phyloP scores from a whole-genome alignment of 1,139 yeast species.

The Diutina neorugosa region DNA sequence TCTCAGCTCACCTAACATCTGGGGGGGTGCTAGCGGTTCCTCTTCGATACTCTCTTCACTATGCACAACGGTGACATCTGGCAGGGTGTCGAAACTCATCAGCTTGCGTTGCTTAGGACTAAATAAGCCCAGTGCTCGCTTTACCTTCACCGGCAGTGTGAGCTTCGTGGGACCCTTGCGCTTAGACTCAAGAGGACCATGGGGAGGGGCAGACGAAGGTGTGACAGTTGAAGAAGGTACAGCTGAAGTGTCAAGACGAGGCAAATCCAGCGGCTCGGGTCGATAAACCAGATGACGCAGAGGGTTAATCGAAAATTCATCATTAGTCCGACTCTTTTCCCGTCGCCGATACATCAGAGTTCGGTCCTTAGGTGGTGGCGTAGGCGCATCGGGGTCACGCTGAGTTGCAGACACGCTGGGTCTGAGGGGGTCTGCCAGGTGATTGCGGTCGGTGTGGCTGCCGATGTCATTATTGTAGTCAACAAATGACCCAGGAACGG shows the following conservation, averaged over 20 bases:
- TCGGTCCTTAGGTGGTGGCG: conserved; percentile 3
- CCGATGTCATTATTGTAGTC: neutral
- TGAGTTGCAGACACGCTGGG: neutral
- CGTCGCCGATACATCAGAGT: conserved; percentile 1
- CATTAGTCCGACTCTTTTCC: neutral
- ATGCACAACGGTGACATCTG: neutral
- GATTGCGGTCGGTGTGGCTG: neutral
- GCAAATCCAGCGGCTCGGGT: neutral
- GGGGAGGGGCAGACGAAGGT: neutral
- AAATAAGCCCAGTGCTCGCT: neutral
- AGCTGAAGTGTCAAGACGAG: neutral
- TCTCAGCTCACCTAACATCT: neutral
- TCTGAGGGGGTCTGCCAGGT: neutral
- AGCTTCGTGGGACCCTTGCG: conserved; percentile 1
- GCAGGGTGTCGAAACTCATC: neutral
- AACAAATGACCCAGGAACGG: neutral
- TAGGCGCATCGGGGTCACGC: conserved; percentile 2
- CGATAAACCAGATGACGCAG: neutral
- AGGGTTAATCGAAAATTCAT: neutral
- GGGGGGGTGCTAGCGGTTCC: neutral
- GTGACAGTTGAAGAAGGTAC: neutral
- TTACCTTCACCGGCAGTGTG: neutral
- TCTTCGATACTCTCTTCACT: neutral
- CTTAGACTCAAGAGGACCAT: neutral
- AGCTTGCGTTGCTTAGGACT: conserved; percentile 3